These are phyloP conservation scores for Cyathus striatus DNA, from an alignment of 768 basidiomycete species.

Conservation along the genomic window DNA sequence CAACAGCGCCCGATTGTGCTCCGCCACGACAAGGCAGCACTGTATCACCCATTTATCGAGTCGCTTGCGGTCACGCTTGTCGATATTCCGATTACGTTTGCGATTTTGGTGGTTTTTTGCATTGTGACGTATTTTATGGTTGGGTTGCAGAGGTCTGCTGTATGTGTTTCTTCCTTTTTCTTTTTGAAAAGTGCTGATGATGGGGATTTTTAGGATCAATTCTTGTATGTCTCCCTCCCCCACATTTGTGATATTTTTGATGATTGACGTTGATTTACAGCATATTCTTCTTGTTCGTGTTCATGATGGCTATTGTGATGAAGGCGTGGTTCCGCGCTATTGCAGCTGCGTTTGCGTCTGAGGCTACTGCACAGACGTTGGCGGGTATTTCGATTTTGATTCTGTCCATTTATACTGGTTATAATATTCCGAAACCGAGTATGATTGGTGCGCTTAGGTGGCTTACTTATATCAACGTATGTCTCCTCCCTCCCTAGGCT, in stretches of 20 bases:
- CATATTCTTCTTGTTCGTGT: constrained; percentile 53
- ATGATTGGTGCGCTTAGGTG: constrained; percentile 69
- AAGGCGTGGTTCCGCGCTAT: constrained; percentile 73
- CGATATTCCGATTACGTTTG: constrained; percentile 50
- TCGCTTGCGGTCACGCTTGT: constrained; percentile 54
- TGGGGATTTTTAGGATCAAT: no score
- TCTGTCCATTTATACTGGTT: constrained; percentile 27
- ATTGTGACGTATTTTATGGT: constrained; percentile 61
- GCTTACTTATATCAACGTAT: constrained; percentile 60
- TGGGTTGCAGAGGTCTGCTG: constrained; percentile 45
- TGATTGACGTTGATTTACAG: constrained; percentile 22
- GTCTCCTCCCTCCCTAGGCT: constrained; percentile 14
- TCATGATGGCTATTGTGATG: constrained; percentile 58
- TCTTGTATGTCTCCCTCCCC: constrained; percentile 5
- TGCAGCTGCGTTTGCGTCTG: constrained; percentile 54
- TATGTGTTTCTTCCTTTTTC: no score
- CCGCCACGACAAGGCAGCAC: constrained; percentile 52
- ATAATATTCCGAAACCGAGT: constrained; percentile 47
- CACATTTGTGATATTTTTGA: constrained; percentile 2
- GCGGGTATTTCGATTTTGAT: constrained; percentile 36
- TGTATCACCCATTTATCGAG: constrained; percentile 39
- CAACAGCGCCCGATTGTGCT: constrained; percentile 55
- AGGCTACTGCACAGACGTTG: constrained; percentile 60
- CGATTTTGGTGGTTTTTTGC: constrained; percentile 36
- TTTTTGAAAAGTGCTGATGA: no score